These are phyloP conservation scores for Nicotiana otophora DNA, from an alignment of 257 asterid species.

Conservation along the genomic window DNA sequence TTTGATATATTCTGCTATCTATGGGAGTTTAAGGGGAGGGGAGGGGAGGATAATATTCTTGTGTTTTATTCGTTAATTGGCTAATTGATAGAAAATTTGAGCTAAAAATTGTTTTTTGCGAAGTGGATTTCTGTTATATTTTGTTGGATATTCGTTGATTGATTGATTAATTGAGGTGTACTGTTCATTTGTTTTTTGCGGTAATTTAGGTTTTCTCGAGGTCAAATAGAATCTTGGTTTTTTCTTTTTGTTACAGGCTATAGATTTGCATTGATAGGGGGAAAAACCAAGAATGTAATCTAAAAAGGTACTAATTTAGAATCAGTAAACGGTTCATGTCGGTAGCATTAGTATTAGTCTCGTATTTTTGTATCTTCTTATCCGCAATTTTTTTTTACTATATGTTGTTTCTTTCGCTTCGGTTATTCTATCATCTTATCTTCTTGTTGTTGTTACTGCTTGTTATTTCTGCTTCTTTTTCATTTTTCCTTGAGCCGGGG, in stretches of 20 bases:
- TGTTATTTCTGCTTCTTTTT: too few species aligned
- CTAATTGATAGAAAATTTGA: slow-evolving; percentile 7
- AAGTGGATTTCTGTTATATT: slow-evolving; percentile 24
- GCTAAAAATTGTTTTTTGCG: slow-evolving; percentile 31
- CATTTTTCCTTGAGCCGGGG: too few species aligned
- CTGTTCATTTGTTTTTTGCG: background rate
- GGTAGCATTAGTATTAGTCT: too few species aligned
- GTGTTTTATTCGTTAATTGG: background rate
- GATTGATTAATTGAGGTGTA: background rate
- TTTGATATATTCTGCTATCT: background rate
- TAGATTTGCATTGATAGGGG: background rate
- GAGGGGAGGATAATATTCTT: background rate
- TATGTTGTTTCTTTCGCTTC: too few species aligned
- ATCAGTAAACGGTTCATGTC: background rate
- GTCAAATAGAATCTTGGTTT: background rate
- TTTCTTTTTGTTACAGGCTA: background rate
- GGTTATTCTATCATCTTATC: too few species aligned
- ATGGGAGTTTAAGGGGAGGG: background rate
- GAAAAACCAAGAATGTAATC: background rate
- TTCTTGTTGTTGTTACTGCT: too few species aligned
- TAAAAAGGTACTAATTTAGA: background rate
- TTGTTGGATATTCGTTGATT: background rate
- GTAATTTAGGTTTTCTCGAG: background rate
- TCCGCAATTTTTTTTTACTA: too few species aligned
- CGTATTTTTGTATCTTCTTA: too few species aligned